Evolutionary conservation across 495 filamentous ascomycete genomes (phyloP).

Genomic region (Lasiosphaeria ovina): DNA sequence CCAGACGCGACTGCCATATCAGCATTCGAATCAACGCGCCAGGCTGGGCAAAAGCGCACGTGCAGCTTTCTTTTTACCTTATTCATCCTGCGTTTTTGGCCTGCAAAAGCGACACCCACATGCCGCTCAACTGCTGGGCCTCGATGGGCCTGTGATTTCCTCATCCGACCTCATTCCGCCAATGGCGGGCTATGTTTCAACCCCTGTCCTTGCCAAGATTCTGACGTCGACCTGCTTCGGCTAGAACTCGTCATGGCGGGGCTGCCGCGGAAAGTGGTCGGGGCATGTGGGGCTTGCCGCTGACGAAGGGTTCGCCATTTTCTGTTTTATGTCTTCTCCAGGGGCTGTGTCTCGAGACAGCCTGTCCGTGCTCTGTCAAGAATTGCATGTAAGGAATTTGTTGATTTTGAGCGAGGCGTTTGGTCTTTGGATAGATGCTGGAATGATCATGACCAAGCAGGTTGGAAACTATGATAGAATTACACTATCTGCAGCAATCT

Average conservation of each 20-base stretch:
- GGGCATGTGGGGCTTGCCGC: constrained; percentile 1
- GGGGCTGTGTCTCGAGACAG: neutral
- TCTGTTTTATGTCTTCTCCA: neutral
- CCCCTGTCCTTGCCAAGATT: constrained; percentile 14
- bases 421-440: neutral
- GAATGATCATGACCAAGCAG: neutral
- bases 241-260: neutral
- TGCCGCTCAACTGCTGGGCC: constrained; percentile 1
- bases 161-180: constrained; percentile 1
- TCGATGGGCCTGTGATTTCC: neutral
- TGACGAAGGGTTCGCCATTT: neutral
- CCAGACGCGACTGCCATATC: too few relatives aligned
- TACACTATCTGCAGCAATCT: neutral
- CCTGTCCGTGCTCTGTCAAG: neutral
- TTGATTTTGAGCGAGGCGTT: constrained; percentile 1
- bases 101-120: neutral
- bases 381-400: neutral
- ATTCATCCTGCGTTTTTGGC: neutral
- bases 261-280: constrained; percentile 2
- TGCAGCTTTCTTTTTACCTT: neutral
- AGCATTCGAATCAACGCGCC: too few relatives aligned
- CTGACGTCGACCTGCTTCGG: constrained; percentile 23
- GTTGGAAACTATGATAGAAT: neutral
- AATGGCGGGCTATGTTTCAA: neutral
- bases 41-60: too few relatives aligned